Conservation (phyloP, 345 rosid species). For the Pugionium dolabratum region DNA sequence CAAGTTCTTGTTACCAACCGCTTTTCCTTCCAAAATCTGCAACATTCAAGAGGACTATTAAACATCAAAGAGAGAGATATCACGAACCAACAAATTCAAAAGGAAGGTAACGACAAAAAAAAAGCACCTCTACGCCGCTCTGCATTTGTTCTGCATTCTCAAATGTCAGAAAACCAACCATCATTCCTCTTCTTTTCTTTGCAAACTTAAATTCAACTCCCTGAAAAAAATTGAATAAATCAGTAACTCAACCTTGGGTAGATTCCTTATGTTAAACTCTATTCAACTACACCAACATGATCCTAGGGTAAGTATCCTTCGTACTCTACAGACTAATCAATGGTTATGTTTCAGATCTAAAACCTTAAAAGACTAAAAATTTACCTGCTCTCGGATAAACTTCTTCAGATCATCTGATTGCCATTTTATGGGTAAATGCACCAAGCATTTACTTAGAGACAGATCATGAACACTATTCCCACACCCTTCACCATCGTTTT, state of each 20-base stretch:
- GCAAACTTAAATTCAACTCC: slow-evolving; percentile 59
- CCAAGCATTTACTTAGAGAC: slow-evolving; percentile 69
- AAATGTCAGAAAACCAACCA: slow-evolving; percentile 78
- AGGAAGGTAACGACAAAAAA: neutral
- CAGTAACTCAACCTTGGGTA: neutral
- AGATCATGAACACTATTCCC: slow-evolving; percentile 44
- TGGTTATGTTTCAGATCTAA: neutral
- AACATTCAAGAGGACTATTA: slow-evolving; percentile 15
- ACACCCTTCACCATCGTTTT: slow-evolving; percentile 44
- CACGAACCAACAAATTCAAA: neutral
- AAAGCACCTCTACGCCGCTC: slow-evolving; percentile 58
- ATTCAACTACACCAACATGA: slow-evolving; percentile 9
- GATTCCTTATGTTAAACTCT: neutral
- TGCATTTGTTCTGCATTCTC: slow-evolving; percentile 64
- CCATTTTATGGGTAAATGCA: slow-evolving; percentile 81
- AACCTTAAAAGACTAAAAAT: slow-evolving; percentile 9
- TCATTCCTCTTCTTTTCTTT: slow-evolving; percentile 84
- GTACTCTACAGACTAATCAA: neutral
- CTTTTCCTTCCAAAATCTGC: slow-evolving; percentile 72
- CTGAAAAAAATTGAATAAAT: slow-evolving; percentile 40
- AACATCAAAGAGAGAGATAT: slow-evolving; percentile 4
- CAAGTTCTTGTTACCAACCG: slow-evolving; percentile 58
- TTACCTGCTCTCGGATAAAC: slow-evolving; percentile 66
- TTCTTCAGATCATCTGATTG: slow-evolving; percentile 55
- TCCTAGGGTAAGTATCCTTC: neutral